A percentile compares a stretch with the other conserved stretches of the same genome.
Conservation (phyloP, 352 stramenopile genomes). For the Pythium dissimile region DNA sequence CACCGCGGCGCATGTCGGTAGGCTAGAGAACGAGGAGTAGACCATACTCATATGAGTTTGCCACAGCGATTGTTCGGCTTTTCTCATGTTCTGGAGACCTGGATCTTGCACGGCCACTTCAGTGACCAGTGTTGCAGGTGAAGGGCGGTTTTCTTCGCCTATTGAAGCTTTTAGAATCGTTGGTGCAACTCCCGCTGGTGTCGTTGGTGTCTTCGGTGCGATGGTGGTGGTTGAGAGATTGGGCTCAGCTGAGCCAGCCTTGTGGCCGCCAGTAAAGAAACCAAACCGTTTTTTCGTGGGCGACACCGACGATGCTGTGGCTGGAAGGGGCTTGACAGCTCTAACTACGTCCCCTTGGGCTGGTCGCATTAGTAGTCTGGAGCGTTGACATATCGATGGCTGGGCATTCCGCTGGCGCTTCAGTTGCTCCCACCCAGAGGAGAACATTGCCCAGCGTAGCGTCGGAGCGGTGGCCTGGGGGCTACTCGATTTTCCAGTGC, state of each 20-base stretch:
- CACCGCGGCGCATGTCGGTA: slow-evolving; percentile 18
- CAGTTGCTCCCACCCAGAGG: not conserved
- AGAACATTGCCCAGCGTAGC: not conserved
- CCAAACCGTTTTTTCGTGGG: slow-evolving; percentile 8
- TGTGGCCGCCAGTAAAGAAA: not conserved
- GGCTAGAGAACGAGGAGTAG: slow-evolving; percentile 7
- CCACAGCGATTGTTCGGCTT: slow-evolving; percentile 1
- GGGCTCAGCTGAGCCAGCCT: not conserved
- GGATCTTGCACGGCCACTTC: not conserved
- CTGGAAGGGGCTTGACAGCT: not conserved
- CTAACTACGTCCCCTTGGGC: not conserved
- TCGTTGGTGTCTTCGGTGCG: not conserved
- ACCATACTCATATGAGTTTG: slow-evolving; percentile 4
- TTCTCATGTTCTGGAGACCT: not conserved
- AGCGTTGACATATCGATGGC: not conserved
- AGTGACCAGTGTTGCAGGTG: not conserved
- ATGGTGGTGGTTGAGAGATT: too few species aligned
- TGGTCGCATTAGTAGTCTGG: slow-evolving; percentile 1
- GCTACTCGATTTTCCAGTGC: not conserved
- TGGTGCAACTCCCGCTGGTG: slow-evolving; percentile 14
- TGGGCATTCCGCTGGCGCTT: not conserved
- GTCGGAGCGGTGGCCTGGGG: not conserved
- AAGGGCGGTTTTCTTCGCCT: not conserved
- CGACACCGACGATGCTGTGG: not conserved
- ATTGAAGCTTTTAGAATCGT: not conserved